Evolutionary conservation across 2,329 filamentous ascomycete genomes (phyloP), one percentile per base, ranked within the genome.

Genomic region (Microdochium trichocladiopsis): DNA sequence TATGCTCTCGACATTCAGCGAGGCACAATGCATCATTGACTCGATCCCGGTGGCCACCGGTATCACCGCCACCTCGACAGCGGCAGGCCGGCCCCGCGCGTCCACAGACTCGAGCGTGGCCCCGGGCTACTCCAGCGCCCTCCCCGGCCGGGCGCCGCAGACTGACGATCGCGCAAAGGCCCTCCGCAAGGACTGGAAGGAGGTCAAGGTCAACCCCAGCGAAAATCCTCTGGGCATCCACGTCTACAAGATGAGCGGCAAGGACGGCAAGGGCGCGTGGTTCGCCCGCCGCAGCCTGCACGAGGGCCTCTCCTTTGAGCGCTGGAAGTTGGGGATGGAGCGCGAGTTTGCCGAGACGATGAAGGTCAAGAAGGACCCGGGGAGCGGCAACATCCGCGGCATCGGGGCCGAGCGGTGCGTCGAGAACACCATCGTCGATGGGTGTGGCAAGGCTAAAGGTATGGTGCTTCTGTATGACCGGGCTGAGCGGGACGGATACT

Each of bases 281-380:
- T 97, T 96, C 69, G 90, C 90, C 23, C 76, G 93, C 52, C 77
- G 87, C 49, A 95, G 90, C 64, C 76, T 95, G 21, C 91, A 96
- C 62, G 83, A 88, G 60, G 88, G 86, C 0, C 66, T 95, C 21
- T 76, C 84, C 0, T 96, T 95, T 66, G 78, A 81, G 21, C 84
- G 82, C 64, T 95, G 90, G 85, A 87, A 85, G 72, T 76, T 76
- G 50, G 90, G 87, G 2, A 78, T 96, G 62, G 78, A 88, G 65
- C 76, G 77, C 22, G 93, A 97, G 72, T 94, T 96, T 66, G 75
- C 79, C 1, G 87, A 92, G 69, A 90, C 86, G 16, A 72, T 95
- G 66, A 84, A 84, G 61, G 78, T 86, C 2, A 78, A 88, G 56
- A 84, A 83, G 18, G 78, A 80, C 22, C 86, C 87, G 1, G 86